Evolutionary conservation across 176 grass and related monocot genomes (phyloP).

Genomic region (Canna indica): DNA sequence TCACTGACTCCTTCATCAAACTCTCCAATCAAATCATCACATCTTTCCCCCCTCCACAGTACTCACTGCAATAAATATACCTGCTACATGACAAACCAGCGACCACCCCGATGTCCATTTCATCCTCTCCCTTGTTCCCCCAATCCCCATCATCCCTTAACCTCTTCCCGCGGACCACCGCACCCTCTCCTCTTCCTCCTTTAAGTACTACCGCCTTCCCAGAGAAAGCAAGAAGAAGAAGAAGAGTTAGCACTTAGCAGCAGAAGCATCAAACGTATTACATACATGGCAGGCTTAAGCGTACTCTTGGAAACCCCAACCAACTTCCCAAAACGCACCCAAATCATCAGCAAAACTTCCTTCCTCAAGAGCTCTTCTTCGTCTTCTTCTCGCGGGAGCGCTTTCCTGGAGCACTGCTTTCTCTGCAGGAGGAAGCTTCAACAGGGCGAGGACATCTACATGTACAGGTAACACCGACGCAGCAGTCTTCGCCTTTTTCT

Average conservation of each 20-base stretch:
- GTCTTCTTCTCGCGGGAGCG: not conserved
- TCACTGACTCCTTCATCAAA: too few relatives aligned
- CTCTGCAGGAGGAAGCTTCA: constrained; percentile 38
- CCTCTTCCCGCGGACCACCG: not conserved
- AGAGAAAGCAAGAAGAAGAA: not conserved
- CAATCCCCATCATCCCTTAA: not conserved
- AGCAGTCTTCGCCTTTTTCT: not conserved
- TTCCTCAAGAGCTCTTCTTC: not conserved
- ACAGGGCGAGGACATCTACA: constrained; percentile 48
- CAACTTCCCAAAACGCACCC: not conserved
- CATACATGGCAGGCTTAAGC: constrained; percentile 55
- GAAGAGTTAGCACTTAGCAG: not conserved
- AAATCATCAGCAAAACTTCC: constrained; percentile 43
- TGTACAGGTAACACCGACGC: constrained; percentile 30
- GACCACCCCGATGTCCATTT: not conserved
- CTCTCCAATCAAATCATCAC: too few relatives aligned
- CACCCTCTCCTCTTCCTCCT: not conserved
- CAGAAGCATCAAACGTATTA: too few relatives aligned
- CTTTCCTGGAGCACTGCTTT: constrained; percentile 53
- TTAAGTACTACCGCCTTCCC: not conserved
- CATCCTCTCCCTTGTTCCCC: not conserved
- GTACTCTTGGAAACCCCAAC: constrained; percentile 33
- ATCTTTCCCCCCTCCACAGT: too few relatives aligned
- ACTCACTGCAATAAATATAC: too few relatives aligned
- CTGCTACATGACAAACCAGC: not conserved